A percentile compares a stretch with the other conserved stretches of the same genome.
Conservation (phyloP, 306 rosid species). For the Pyrus communis region DNA sequence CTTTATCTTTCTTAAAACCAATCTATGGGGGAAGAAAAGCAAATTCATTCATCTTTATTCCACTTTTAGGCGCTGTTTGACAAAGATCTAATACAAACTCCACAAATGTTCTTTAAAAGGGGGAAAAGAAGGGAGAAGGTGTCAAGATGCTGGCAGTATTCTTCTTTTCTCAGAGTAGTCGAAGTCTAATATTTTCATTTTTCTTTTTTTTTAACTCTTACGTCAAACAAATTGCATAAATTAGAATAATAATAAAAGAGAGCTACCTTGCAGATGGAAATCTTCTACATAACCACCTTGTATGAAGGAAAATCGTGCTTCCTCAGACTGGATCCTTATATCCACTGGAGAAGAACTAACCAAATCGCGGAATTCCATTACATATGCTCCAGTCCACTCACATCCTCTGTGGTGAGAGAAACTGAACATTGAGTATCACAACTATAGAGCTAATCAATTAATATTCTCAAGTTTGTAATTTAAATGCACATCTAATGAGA, state of each 20-base stretch:
- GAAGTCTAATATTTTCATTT: not conserved
- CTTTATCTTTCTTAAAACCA: not conserved
- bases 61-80: too few species aligned
- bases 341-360: constrained; percentile 37
- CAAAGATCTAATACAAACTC: too few species aligned
- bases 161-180: not conserved
- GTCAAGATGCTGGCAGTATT: not conserved
- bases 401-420: constrained; percentile 49
- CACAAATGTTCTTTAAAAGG: not conserved
- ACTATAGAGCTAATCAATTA: not conserved
- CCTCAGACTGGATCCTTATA: constrained; percentile 36
- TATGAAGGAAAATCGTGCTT: constrained; percentile 77
- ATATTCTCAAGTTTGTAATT: not conserved
- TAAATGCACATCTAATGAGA: not conserved
- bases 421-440: not conserved
- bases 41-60: not conserved
- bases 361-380: constrained; percentile 64
- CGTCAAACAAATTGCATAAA: not conserved
- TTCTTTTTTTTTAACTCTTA: not conserved
- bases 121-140: not conserved
- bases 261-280: constrained; percentile 51
- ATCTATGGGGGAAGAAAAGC: not conserved
- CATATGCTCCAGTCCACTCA: constrained; percentile 86
- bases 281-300: constrained; percentile 82
- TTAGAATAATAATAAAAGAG: not conserved